Evolutionary conservation across 495 filamentous ascomycete genomes (phyloP), one percentile per base, ranked within the genome.

Genomic region (Immersiella caudata): DNA sequence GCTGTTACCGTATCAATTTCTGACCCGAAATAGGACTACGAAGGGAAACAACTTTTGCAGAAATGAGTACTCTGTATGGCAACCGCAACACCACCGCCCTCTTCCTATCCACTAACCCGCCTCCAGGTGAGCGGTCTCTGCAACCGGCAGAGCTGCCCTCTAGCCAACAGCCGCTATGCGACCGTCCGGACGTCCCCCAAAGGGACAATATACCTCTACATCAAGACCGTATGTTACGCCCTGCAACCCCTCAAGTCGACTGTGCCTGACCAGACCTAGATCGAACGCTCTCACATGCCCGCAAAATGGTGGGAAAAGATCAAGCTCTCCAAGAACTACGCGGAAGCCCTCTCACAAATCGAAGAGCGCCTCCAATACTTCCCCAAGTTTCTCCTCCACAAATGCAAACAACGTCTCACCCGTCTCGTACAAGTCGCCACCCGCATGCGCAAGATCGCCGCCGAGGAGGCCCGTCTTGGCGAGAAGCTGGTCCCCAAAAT

Each of bases 331-430:
- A 83, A 87, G 67, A 96, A 97, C 85, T 98, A 99, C 79, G 87
- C 88, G 51, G 88, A 91, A 68, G 96, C 95, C 0, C 86, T 98
- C 8, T 55, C 72, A 65, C 93, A 97, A 76, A 89, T 99, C 70
- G 96, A 98, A 74, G 86, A 91, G 68, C 85, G 90, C 11, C 85
- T 99, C 58, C 90, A 93, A 71, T 97, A 97, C 86, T 98, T 93
- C 90, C 95, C 95, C 27, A 97, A 97, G 75, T 97, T 97, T 78
- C 81, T 97, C 67, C 79, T 93, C 59, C 96, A 98, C 82, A 97
- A 97, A 80, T 96, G 93, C 87, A 99, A 99, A 82, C 95, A 99
- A 81, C 90, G 95, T 67, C 86, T 99, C 25, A 99, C 95, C 21
- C 86, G 95, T 57, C 83, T 99, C 74, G 96, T 93, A 50, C 96